Evolutionary conservation across 2,329 filamentous ascomycete genomes (phyloP), one percentile per base, ranked within the genome.

Genomic region (Pseudogymnoascus sp.): DNA sequence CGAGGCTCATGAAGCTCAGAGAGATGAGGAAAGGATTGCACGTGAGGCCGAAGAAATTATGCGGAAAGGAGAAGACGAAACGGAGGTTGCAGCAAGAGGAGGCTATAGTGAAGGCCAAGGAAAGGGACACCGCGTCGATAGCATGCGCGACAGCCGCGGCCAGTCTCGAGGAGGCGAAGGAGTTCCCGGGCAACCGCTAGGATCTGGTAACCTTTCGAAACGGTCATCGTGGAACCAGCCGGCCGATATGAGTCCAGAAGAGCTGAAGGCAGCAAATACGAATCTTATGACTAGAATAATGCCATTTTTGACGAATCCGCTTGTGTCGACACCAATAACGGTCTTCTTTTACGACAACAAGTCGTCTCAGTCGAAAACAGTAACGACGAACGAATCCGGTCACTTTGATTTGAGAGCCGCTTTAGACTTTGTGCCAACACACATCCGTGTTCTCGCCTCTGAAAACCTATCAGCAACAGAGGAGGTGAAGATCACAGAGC

Each of bases 261-360:
- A 99, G 73, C 78, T 97, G 10, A 79, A 85, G 0, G 79, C 87
- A 21, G 93, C 93, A 1, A 97, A 99, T 74, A 83, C 87, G 9
- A 91, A 96, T 71, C 80, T 99, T 50, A 91, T 97, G 87, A 87
- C 90, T 62, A 84, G 95, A 62, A 81, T 99, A 47, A 87, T 87
- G 13, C 95, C 95, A 0, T 99, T 99, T 73, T 83, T 99, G 77
- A 91, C 91, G 0, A 93, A 87, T 42, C 91, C 95, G 0, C 79
- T 93, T 64, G 85, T 88, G 0, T 84, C 88, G 61, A 83, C 87
- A 19, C 88, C 93, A 0, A 88, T 99, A 62, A 97, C 92, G 0
- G 80, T 96, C 0, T 97, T 97, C 79, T 97, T 99, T 75, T 99
- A 96, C 77, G 95, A 97, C 70, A 86, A 96, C 13, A 77, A 82